A percentile compares a stretch with the other conserved stretches of the same genome.
phyloP scores from a whole-genome alignment of 768 basidiomycete genomes.

The Paxillus involutus region DNA sequence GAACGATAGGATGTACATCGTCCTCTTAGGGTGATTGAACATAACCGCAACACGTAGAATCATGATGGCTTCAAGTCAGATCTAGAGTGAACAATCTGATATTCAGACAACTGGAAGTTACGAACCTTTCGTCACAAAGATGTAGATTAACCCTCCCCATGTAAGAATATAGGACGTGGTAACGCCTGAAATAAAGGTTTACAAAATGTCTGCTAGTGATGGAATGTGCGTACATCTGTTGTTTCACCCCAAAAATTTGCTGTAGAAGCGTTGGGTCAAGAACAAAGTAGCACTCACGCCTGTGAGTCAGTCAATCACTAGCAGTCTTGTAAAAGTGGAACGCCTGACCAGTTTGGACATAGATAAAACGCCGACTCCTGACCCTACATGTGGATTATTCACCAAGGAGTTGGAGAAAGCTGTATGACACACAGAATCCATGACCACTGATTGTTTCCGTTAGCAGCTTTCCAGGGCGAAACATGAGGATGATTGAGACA shows the following conservation, averaged over 20 bases:
- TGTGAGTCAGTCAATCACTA: not conserved
- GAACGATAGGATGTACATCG: not conserved
- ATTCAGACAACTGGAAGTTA: not conserved
- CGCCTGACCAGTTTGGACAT: conserved; percentile 1
- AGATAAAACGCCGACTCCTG: not conserved
- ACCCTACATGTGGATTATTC: not conserved
- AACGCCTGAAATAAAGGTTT: not conserved
- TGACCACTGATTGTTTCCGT: not conserved
- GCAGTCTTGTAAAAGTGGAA: not conserved
- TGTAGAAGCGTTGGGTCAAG: no score
- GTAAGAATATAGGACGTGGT: not conserved
- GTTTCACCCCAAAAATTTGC: not conserved
- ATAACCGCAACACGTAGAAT: conserved; percentile 14
- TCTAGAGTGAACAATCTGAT: not conserved
- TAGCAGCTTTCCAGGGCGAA: not conserved
- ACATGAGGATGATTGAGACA: not conserved
- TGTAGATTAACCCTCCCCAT: not conserved
- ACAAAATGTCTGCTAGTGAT: not conserved
- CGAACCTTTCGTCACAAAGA: conserved; percentile 2
- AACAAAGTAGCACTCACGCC: conserved; percentile 1
- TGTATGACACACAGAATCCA: conserved; percentile 1
- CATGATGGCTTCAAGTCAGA: conserved; percentile 7
- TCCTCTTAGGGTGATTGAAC: conserved; percentile 6
- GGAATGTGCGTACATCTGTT: conserved; percentile 2
- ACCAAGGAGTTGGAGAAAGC: not conserved